Percentiles rank a stretch among this genome's conserved stretches.
These are phyloP conservation scores for Phytophthora sansomeana DNA, from an alignment of 352 stramenopile species.

Conservation along the genomic window DNA sequence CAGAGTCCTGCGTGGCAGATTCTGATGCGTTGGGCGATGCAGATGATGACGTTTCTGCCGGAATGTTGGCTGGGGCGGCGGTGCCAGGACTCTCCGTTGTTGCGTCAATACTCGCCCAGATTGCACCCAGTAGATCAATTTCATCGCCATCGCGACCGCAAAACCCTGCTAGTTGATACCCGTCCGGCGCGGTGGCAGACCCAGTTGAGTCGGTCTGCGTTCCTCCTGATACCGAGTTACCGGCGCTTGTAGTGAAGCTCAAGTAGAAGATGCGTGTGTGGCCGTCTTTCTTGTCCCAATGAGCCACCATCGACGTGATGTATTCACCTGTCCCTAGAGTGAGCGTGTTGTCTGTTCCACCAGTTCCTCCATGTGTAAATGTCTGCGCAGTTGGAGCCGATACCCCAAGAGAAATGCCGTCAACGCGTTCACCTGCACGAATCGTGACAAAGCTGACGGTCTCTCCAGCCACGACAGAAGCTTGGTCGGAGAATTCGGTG, in stretches of 20 bases:
- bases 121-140: constrained; percentile 11
- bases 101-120: constrained; percentile 17
- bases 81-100: neutral
- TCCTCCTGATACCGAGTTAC: constrained; percentile 11
- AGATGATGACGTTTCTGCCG: neutral
- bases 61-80: neutral
- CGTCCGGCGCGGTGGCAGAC: constrained; percentile 5
- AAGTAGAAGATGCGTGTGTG: constrained; percentile 17
- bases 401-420: constrained; percentile 11
- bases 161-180: constrained; percentile 15
- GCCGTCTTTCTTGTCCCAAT: constrained; percentile 11
- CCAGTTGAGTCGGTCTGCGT: constrained; percentile 11
- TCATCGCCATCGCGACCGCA: constrained; percentile 19
- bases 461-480: constrained; percentile 2
- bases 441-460: constrained; percentile 9
- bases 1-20: neutral
- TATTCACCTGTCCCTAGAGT: constrained; percentile 6
- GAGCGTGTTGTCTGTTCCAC: constrained; percentile 7
- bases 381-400: constrained; percentile 1
- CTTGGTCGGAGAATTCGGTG: constrained; percentile 15
- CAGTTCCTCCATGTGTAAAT: constrained; percentile 13
- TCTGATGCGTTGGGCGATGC: neutral
- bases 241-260: constrained; percentile 11
- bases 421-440: constrained; percentile 7
- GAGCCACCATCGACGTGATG: constrained; percentile 16